Evolutionary conservation across 1,139 yeast genomes (phyloP), one percentile per base, ranked within the genome.

Genomic region (Taphrina pruni): DNA sequence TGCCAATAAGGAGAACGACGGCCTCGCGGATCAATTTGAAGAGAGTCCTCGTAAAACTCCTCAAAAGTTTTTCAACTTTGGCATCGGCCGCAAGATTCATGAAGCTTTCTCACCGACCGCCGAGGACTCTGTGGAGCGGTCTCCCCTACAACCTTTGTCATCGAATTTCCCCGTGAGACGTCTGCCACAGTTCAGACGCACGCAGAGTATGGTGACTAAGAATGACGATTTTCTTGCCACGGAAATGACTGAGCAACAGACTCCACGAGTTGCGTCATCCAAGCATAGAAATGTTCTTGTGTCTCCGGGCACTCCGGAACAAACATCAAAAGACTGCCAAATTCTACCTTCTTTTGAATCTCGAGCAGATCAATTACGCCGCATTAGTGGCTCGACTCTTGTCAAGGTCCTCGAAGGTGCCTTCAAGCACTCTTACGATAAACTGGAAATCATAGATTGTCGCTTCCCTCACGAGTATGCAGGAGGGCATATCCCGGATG

Each of bases 401-500:
- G 71, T 48, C 60, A 67, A 83, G 56, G 84, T 93, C 54, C 78
- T 92, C 51, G 85, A 84, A 71, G 89, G 92, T 56, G 77, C 81
- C 17, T 85, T 84, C 77, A 74, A 78, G 20, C 79, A 83, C 43
- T 81, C 81, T 64, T 93, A 88, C 76, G 88, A 87, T 73, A 85
- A 87, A 51, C 81, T 85, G 65, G 75, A 85, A 7, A 80, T 94
- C 46, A 82, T 95, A 14, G 99, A 94, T 79, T 92, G 98, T 77
- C 85, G 99, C 65, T 94, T 94, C 76, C 91, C 88, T 74, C 94
- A 94, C 80, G 99, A 94, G 78, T 95, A 80, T 77, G 83, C 85
- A 51, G 98, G 99, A 38, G 99, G 99, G 43, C 99, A 95, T 78
- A 90, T 94, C 62, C 84, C 83, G 57, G 88, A 90, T 60, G 96